Base-by-base conservation (phyloP, 768 basidiomycete genomes). In the button mushroom (Agaricus bisporus) region DNA sequence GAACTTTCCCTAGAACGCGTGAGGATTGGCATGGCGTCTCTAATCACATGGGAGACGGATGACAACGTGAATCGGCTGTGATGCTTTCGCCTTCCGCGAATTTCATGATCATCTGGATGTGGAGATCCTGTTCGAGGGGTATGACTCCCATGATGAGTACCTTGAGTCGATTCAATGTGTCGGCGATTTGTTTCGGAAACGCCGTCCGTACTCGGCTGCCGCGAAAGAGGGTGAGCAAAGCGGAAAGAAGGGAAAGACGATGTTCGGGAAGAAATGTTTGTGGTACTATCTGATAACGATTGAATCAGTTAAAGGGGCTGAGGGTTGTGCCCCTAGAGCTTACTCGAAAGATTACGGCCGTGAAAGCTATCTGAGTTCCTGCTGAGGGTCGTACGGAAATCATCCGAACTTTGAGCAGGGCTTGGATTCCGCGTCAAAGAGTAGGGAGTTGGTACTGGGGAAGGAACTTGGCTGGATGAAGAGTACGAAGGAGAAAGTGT, bases 1-100 rank as follows among this genome's bases (percentile, higher is more conserved):
- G 53, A 49, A 38, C 22, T 22, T 26, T 41, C 51, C 22, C 32
- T 41, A 3, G 53, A 46, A 3, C 48, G 44, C 15, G 51, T 15
- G 28, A 55, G 32, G 3, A 56, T 53, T 9, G 74, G 71, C 32
- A 84, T 73, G 9, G 67, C 80, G 45, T 76, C 78, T 61, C 68
- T 66, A 18, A 83, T 60, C 20, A 69, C 71, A 51, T 72, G 78
- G 1, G 81, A 76, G 26, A 84, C 73, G 6, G 73, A 73, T 11
- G 77, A 71, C 6, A 84, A 83, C 5, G 78, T 74, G 17, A 79
- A 74, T 1, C 56, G 59, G 46, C 55, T 59, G 32, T 14, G 38
- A 39, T 39, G 12, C 10, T 39, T 39, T 17, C 59, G 36, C 20
- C 60, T 37, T 22, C 56, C 42, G 10, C 56, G 56, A 22, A 51